Evolutionary conservation across 1,139 yeast genomes (phyloP).

Genomic region (Maudiozyma humilis): DNA sequence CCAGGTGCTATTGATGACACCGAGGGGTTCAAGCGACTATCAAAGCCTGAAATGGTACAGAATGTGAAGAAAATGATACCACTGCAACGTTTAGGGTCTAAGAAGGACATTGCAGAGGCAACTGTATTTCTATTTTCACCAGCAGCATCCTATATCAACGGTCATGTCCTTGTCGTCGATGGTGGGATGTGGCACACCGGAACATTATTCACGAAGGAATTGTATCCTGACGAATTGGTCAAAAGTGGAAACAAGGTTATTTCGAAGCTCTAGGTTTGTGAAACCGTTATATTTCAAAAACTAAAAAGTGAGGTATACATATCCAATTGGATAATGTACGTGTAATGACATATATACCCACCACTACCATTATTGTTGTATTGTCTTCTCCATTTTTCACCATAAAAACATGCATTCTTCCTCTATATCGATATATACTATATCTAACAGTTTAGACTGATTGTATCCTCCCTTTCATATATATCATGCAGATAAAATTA

Average conservation of each 20-base stretch:
- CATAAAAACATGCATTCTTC: too few species aligned
- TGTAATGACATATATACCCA: too few species aligned
- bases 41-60: conserved; percentile 37
- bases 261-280: conserved; percentile 23
- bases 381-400: too few species aligned
- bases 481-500: neutral
- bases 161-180: conserved; percentile 74
- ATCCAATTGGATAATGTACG: too few species aligned
- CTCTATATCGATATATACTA: too few species aligned
- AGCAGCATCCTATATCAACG: conserved; percentile 72
- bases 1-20: conserved; percentile 82
- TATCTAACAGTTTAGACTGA: too few species aligned
- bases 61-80: conserved; percentile 49
- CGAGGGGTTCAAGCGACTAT: conserved; percentile 64
- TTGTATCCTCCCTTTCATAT: too few species aligned
- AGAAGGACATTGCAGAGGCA: conserved; percentile 79
- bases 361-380: too few species aligned
- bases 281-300: too few species aligned
- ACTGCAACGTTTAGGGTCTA: conserved; percentile 64
- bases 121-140: conserved; percentile 78
- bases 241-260: conserved; percentile 16
- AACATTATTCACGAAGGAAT: conserved; percentile 32
- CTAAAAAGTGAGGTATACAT: too few species aligned
- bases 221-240: conserved; percentile 36
- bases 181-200: conserved; percentile 89